Base-by-base conservation (phyloP, 768 basidiomycete genomes). In the Auricularia auricula-judae region DNA sequence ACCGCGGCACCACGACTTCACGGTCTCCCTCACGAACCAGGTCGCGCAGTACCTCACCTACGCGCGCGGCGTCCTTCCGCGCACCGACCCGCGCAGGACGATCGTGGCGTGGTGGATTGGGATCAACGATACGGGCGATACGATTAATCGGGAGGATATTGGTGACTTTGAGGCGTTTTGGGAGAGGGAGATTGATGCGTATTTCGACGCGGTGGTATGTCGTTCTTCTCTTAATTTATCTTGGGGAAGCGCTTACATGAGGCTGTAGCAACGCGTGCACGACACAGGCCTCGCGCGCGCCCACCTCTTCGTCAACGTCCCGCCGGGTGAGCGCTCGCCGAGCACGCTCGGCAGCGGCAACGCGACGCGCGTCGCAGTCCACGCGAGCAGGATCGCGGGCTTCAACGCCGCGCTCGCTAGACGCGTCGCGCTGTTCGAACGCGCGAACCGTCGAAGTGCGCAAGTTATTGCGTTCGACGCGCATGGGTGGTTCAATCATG, bases 51-150 rank as follows among this genome's bases (percentile, higher is more conserved):
- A 80, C 79, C 70, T 70, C 12, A 66, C 70, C 3, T 82, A 77
- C 67, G 82, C 78, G 0, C 75, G 80, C 5, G 69, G 75, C 35
- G 72, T 81, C 23, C 70, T 83, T 7, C 80, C 82, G 2, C 80
- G 80, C 66, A 79, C 78, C 3, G 21, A 51, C 5, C 62, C 69
- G 1, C 72, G 67, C 12, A 70, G 80, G 64, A 82, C 82, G 3
- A 70, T 84, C 36, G 78, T 80, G 3, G 74, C 77, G 3, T 84
- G 82, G 82, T 84, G 81, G 81, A 83, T 83, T 64, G 82, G 83
- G 8, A 83, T 83, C 63, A 84, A 83, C 71, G 82, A 84, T 67
- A 83, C 82, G 8, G 80, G 82, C 10, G 83, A 84, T 68, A 78
- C 78, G 1, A 63, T 80, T 33, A 70, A 69, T 35, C 82, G 81